Evolutionary conservation across 495 filamentous ascomycete species (phyloP).

Genomic region (Aspergillus conjunctus): DNA sequence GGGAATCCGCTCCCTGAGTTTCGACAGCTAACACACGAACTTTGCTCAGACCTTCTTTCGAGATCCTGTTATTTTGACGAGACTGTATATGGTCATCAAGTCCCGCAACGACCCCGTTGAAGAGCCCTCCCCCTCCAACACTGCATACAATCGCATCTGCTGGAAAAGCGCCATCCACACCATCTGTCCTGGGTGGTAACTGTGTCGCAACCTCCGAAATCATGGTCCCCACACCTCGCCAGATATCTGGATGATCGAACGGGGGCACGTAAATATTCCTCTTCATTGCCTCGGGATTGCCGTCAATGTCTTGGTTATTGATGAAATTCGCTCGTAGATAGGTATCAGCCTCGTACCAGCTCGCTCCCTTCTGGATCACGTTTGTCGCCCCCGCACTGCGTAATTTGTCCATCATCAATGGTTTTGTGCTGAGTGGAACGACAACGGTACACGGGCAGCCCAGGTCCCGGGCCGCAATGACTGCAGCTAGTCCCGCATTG

Average conservation of each 20-base stretch:
- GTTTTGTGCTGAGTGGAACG: constrained; percentile 66
- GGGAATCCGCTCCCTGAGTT: constrained; percentile 72
- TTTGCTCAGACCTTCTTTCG: constrained; percentile 7
- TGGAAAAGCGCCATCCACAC: constrained; percentile 22
- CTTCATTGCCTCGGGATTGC: constrained; percentile 53
- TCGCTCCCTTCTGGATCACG: constrained; percentile 70
- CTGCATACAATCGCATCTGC: constrained; percentile 74
- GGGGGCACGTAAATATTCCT: constrained; percentile 61
- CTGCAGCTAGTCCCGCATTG: constrained; percentile 91
- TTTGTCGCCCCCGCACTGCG: constrained; percentile 61
- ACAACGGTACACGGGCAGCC: constrained; percentile 70
- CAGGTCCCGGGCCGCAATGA: constrained; percentile 68
- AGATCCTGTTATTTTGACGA: neutral
- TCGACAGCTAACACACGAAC: constrained; percentile 73
- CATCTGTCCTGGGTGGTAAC: constrained; percentile 36
- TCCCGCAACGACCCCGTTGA: constrained; percentile 74
- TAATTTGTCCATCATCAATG: constrained; percentile 73
- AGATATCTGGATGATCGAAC: constrained; percentile 81
- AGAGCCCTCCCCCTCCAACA: constrained; percentile 85
- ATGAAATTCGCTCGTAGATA: constrained; percentile 64
- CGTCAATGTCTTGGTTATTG: constrained; percentile 27
- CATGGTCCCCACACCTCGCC: constrained; percentile 70
- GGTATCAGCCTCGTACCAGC: constrained; percentile 77
- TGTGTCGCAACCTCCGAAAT: constrained; percentile 70
- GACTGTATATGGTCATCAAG: constrained; percentile 50